These are phyloP conservation scores for Anthoceros angustus DNA, from an alignment of 225 moss, liverwort and hornwort species.

Conservation along the genomic window DNA sequence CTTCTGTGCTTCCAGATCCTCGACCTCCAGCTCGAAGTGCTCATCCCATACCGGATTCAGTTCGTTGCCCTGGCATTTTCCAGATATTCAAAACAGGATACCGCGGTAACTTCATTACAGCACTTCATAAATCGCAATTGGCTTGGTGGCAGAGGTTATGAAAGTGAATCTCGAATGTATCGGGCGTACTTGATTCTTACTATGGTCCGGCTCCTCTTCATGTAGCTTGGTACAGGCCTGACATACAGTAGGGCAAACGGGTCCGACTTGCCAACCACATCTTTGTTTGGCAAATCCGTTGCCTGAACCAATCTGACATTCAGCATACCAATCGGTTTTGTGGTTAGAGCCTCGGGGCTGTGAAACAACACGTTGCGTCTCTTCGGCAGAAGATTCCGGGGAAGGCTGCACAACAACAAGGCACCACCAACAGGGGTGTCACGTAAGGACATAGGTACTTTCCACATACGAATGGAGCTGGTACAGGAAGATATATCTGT, in stretches of 20 bases:
- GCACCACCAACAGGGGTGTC: not conserved
- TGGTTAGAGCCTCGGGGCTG: constrained; percentile 8
- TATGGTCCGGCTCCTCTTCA: constrained; percentile 99
- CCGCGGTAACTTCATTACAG: not conserved
- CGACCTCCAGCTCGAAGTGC: constrained; percentile 74
- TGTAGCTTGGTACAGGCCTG: constrained; percentile 69
- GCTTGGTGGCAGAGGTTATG: constrained; percentile 1
- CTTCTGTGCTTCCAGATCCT: constrained; percentile 54
- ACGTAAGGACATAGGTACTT: not conserved
- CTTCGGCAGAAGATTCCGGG: constrained; percentile 61
- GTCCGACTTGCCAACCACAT: constrained; percentile 24
- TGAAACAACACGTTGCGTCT: constrained; percentile 47
- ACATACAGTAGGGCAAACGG: constrained; percentile 69
- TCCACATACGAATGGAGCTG: not conserved
- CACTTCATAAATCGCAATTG: constrained; percentile 3
- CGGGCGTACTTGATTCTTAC: constrained; percentile 85
- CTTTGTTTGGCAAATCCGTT: constrained; percentile 42
- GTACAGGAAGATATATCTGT: constrained; percentile 49
- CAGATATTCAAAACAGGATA: not conserved
- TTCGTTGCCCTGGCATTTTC: constrained; percentile 22
- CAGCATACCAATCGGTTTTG: constrained; percentile 47
- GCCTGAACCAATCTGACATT: constrained; percentile 86
- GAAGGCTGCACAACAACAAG: constrained; percentile 26
- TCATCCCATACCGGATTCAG: constrained; percentile 83
- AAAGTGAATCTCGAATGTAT: constrained; percentile 20